Percentiles rank a stretch among this genome's conserved stretches.
These are phyloP conservation scores for Oenanthe sinensis DNA, from an alignment of 129 eudicot species.

Conservation along the genomic window DNA sequence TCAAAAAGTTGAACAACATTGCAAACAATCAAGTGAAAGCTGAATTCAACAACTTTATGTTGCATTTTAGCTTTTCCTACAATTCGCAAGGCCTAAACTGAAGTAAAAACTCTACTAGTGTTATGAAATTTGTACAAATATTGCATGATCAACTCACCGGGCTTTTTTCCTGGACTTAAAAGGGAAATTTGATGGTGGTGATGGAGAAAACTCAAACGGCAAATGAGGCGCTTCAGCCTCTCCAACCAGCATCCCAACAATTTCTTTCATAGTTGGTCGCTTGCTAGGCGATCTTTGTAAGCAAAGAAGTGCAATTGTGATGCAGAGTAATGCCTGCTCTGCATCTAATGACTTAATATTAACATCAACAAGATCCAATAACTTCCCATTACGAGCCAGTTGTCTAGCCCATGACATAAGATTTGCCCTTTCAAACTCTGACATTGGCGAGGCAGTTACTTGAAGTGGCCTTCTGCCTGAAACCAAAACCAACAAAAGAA, in stretches of 20 bases:
- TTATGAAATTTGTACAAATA: slow-evolving; percentile 17
- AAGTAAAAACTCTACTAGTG: slow-evolving; percentile 19
- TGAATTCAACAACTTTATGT: slow-evolving; percentile 19
- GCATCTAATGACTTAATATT: slow-evolving; percentile 51
- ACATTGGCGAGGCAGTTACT: slow-evolving; percentile 90
- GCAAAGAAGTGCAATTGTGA: slow-evolving; percentile 79
- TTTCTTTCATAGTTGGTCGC: slow-evolving; percentile 80
- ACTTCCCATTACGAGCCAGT: slow-evolving; percentile 70
- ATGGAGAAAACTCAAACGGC: slow-evolving; percentile 94
- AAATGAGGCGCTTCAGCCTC: slow-evolving; percentile 81
- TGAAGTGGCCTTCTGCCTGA: slow-evolving; percentile 92
- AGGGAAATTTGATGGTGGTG: slow-evolving; percentile 81
- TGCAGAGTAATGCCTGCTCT: slow-evolving; percentile 61
- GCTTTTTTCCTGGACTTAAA: slow-evolving; percentile 74
- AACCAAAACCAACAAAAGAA: slow-evolving; percentile 61
- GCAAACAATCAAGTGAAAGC: slow-evolving; percentile 12
- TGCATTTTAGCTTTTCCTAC: slow-evolving; percentile 23
- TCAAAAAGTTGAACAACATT: slow-evolving; percentile 22
- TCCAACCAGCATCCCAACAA: slow-evolving; percentile 76
- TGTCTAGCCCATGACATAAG: slow-evolving; percentile 93
- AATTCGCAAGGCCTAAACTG: slow-evolving; percentile 17
- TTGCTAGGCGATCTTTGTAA: slow-evolving; percentile 64
- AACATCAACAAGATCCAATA: slow-evolving; percentile 81
- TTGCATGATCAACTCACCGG: slow-evolving; percentile 42
- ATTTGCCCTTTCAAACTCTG: slow-evolving; percentile 95